Evolutionary conservation across 1,284 basidiomycete genomes (phyloP), one percentile per base, ranked within the genome.

Genomic region (Malassezia pachydermatis): DNA sequence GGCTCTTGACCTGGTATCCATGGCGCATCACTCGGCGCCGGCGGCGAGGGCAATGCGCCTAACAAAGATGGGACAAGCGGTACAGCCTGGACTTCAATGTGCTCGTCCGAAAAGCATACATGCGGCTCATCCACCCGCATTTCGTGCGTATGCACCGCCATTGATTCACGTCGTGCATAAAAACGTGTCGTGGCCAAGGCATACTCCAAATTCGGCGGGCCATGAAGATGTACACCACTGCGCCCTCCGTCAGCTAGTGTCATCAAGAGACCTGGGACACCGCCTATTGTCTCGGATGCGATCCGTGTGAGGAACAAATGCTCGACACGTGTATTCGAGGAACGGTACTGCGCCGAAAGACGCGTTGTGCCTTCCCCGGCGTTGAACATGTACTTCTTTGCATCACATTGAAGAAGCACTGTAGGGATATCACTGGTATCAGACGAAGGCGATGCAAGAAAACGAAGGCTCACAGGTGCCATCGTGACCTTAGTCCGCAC

Each of bases 321-420:
- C 39, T 77, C 78, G 2, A 83, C 76, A 48, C 79, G 81, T 61
- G 77, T 79, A 76, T 83, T 80, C 36, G 79, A 79, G 29, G 78
- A 73, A 51, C 75, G 75, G 57, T 80, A 81, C 73, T 88, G 83
- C 6, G 82, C 73, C 60, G 84, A 83, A 0, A 82, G 74, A 27
- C 88, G 76, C 41, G 81, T 81, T 0, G 83, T 82, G 47, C 84
- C 85, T 69, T 92, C 88, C 5, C 84, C 82, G 2, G 77, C 81
- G 72, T 90, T 89, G 76, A 92, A 87, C 42, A 89, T 76, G 61
- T 88, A 90, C 62, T 85, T 83, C 6, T 78, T 81, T 40, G 80
- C 77, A 61, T 86, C 83, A 64, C 88, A 86, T 5, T 79, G 73
- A 52, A 84, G 73, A 23, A 90, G 73, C 3, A 81, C 78, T 0